A percentile compares a stretch with the other conserved stretches of the same genome.
These are phyloP conservation scores for Tetradesmus lagerheimii DNA, from an alignment of 139 green algal species.

Conservation along the genomic window DNA sequence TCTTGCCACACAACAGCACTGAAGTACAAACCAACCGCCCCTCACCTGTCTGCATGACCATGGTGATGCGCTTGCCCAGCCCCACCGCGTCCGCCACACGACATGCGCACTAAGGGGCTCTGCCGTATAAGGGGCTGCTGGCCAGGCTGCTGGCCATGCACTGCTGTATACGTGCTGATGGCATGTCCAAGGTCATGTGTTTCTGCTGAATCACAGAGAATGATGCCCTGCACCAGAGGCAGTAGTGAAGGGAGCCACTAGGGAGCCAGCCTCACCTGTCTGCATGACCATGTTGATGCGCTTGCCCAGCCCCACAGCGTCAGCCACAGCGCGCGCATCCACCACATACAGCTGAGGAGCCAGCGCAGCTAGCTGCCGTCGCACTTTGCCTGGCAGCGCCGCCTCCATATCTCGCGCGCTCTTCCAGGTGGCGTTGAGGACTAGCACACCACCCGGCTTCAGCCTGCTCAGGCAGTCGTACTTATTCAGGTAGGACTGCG, in stretches of 20 bases:
- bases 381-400: conserved; percentile 45
- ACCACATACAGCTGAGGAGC: conserved; percentile 58
- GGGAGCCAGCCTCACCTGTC: conserved; percentile 28
- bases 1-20: no score
- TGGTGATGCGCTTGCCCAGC: conserved; percentile 73
- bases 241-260: no score
- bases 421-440: conserved; percentile 68
- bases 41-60: conserved; percentile 69
- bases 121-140: no score
- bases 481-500: conserved; percentile 58
- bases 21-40: no score
- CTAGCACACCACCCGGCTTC: conserved; percentile 58
- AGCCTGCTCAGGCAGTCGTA: conserved; percentile 63
- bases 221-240: no score
- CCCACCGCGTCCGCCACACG: conserved; percentile 55
- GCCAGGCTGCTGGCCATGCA: no score
- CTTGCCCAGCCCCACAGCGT: conserved; percentile 61
- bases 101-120: no score
- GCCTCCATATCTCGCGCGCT: conserved; percentile 45
- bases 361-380: conserved; percentile 48
- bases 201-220: no score
- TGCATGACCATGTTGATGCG: conserved; percentile 79
- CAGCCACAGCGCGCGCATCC: conserved; percentile 58
- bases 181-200: no score
- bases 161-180: no score